A percentile compares a stretch with the other conserved stretches of the same genome.
These are phyloP conservation scores for Debaryomyces hansenii DNA, from an alignment of 805 yeast species.

Conservation along the genomic window DNA sequence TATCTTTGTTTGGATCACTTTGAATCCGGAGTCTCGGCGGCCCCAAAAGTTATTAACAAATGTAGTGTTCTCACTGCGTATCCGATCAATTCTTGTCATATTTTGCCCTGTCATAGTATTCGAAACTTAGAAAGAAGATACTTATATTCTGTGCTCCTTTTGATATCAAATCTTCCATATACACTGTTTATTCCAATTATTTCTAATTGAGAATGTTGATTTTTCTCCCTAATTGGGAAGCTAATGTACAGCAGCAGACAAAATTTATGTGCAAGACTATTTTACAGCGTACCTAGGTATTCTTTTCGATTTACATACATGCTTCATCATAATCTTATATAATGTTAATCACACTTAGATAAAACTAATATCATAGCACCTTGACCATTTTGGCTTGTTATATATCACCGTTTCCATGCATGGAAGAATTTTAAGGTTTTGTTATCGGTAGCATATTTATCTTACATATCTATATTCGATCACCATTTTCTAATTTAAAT, in stretches of 20 bases:
- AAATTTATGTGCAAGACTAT: neutral
- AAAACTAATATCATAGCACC: too few relatives aligned
- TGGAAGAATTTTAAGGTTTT: too few relatives aligned
- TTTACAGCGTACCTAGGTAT: too few relatives aligned
- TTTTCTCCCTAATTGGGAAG: constrained; percentile 13
- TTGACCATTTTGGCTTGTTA: too few relatives aligned
- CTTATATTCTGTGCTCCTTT: neutral
- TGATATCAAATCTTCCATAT: neutral
- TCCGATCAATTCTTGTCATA: constrained; percentile 6
- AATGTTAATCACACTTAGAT: too few relatives aligned
- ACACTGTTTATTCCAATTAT: neutral
- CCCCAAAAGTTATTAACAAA: constrained; percentile 58
- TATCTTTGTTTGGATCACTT: constrained; percentile 54
- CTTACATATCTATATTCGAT: too few relatives aligned
- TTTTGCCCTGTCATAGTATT: neutral
- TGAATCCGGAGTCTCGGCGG: constrained; percentile 60
- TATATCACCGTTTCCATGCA: too few relatives aligned
- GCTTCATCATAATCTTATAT: too few relatives aligned
- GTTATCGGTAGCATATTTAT: too few relatives aligned
- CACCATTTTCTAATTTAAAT: too few relatives aligned
- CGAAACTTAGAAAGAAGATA: neutral
- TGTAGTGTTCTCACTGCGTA: constrained; percentile 15
- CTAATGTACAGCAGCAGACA: neutral
- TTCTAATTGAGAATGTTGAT: constrained; percentile 10
- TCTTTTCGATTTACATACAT: too few relatives aligned